Conservation (phyloP, 768 basidiomycete species). For the Agaricus blazei region DNA sequence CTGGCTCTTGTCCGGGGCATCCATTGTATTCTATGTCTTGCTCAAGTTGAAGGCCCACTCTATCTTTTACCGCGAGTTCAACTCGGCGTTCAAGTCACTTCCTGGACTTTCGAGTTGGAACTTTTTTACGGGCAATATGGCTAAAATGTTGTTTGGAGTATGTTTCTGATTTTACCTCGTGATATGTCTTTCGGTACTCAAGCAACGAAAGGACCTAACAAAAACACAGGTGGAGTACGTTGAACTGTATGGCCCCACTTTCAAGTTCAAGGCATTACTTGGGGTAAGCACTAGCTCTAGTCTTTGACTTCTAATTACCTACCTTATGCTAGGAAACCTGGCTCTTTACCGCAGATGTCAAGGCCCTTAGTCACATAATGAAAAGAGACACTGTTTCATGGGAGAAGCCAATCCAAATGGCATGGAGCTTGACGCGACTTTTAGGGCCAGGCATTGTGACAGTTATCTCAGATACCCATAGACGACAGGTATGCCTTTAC, state of each 20-base stretch:
- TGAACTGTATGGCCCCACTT: constrained; percentile 1
- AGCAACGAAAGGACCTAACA: constrained; percentile 14
- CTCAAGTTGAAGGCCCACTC: not conserved
- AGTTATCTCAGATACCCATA: constrained; percentile 39
- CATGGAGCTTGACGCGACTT: constrained; percentile 32
- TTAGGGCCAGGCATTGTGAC: constrained; percentile 44
- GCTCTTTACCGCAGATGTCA: constrained; percentile 53
- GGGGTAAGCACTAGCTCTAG: not conserved
- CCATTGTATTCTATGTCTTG: not conserved
- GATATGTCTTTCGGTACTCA: not conserved
- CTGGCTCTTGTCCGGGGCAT: not conserved
- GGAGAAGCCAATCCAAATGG: constrained; percentile 42
- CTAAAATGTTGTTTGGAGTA: not conserved
- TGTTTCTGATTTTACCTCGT: not conserved
- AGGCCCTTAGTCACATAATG: constrained; percentile 59
- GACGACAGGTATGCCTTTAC: constrained; percentile 28
- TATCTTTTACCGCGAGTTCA: constrained; percentile 6
- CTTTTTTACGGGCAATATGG: not conserved
- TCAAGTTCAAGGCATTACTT: constrained; percentile 4
- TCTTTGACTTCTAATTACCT: not conserved
- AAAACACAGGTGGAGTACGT: not conserved
- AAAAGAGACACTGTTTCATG: constrained; percentile 44
- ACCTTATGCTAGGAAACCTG: constrained; percentile 20
- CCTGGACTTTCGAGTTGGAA: constrained; percentile 9
- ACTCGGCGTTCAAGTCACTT: constrained; percentile 10